These are phyloP conservation scores for Chalciporus sphaerocephalus DNA, from an alignment of 768 basidiomycete genomes.

Conservation along the genomic window DNA sequence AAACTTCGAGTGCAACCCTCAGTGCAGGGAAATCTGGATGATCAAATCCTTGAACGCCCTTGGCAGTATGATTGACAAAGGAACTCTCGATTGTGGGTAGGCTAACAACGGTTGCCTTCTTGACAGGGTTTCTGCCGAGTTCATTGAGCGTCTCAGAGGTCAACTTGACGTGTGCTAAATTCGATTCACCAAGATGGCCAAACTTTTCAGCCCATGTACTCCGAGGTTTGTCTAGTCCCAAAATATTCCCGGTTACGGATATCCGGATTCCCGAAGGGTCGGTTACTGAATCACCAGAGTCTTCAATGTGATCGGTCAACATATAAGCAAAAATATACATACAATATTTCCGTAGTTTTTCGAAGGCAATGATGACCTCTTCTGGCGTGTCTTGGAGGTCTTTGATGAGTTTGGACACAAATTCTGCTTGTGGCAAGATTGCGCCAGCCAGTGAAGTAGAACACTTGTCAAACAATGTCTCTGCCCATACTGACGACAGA, in stretches of 20 bases:
- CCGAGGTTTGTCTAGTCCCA: constrained; percentile 64
- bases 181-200: constrained; percentile 41
- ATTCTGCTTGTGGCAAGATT: constrained; percentile 72
- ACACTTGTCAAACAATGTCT: constrained; percentile 60
- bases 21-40: constrained; percentile 85
- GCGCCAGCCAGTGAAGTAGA: constrained; percentile 67
- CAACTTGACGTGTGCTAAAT: constrained; percentile 63
- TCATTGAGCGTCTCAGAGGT: constrained; percentile 66
- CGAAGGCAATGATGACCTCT: constrained; percentile 66
- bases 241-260: constrained; percentile 84
- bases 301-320: no score
- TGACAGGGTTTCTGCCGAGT: constrained; percentile 67
- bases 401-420: constrained; percentile 68
- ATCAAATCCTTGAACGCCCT: constrained; percentile 72
- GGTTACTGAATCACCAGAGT: constrained; percentile 52
- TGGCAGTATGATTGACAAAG: constrained; percentile 73
- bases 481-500: constrained; percentile 63
- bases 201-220: constrained; percentile 76
- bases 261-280: constrained; percentile 81
- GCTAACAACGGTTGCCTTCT: constrained; percentile 81
- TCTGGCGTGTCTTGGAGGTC: constrained; percentile 70
- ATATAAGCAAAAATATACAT: constrained; percentile 27
- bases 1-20: constrained; percentile 75
- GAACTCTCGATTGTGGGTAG: constrained; percentile 94
- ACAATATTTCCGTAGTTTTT: constrained; percentile 69